A percentile compares a stretch with the other conserved stretches of the same genome.
These are phyloP conservation scores for Metarhizium brunneum DNA, from an alignment of 2,329 filamentous ascomycete species.

Conservation along the genomic window DNA sequence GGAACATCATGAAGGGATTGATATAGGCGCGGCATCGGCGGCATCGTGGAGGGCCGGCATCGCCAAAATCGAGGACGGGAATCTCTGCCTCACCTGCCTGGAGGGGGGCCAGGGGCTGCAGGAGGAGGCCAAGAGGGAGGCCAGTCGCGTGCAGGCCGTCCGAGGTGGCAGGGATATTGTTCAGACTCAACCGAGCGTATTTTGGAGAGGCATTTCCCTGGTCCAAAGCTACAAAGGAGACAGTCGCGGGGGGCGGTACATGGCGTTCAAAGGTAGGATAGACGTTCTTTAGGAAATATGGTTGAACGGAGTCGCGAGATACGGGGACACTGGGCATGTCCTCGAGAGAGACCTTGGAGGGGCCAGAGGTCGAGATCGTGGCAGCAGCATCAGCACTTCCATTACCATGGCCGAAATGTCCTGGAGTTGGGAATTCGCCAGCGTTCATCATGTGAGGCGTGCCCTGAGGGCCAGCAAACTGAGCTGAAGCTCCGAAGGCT, in stretches of 20 bases:
- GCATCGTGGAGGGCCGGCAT: slow-evolving; percentile 81
- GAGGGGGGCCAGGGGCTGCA: slow-evolving; percentile 79
- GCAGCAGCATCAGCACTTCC: slow-evolving; percentile 20
- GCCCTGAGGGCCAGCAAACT: slow-evolving; percentile 35
- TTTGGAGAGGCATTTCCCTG: slow-evolving; percentile 96
- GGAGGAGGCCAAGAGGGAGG: slow-evolving; percentile 74
- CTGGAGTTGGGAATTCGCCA: slow-evolving; percentile 54
- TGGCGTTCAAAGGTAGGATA: slow-evolving; percentile 96
- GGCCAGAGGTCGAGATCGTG: slow-evolving; percentile 23
- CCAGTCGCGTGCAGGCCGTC: slow-evolving; percentile 75
- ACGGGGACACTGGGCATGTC: slow-evolving; percentile 86
- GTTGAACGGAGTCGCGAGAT: slow-evolving; percentile 72
- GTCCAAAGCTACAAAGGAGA: slow-evolving; percentile 88
- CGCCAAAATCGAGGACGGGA: slow-evolving; percentile 91
- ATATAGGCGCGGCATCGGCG: slow-evolving; percentile 91
- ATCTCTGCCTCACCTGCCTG: slow-evolving; percentile 80
- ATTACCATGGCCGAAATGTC: slow-evolving; percentile 14
- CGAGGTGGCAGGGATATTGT: slow-evolving; percentile 77
- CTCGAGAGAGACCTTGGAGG: slow-evolving; percentile 67
- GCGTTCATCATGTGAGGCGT: slow-evolving; percentile 28
- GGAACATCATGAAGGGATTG: slow-evolving; percentile 98
- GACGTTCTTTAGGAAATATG: slow-evolving; percentile 76
- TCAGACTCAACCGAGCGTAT: slow-evolving; percentile 82
- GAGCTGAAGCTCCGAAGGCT: slow-evolving; percentile 32
- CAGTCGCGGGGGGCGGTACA: slow-evolving; percentile 75